Conservation (phyloP, 2,329 filamentous ascomycete species). For the Aspergillus candidus region DNA sequence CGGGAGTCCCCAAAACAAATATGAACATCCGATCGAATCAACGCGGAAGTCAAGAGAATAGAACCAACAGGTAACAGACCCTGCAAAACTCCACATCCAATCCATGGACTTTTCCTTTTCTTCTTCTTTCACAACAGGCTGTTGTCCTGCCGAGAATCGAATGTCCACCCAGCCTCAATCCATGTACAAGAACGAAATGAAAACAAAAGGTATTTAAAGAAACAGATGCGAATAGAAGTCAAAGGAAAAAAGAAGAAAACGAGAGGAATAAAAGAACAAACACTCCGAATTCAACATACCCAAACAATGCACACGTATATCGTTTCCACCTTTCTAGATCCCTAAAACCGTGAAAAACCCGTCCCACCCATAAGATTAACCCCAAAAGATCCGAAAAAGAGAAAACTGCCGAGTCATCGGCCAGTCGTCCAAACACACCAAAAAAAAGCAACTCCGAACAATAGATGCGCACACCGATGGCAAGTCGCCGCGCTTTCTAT, state of each 20-base stretch:
- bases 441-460: constrained; percentile 33
- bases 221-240: constrained; percentile 17
- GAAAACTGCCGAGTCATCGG: constrained; percentile 24
- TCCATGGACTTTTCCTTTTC: constrained; percentile 26
- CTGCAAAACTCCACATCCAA: constrained; percentile 35
- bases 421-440: constrained; percentile 26
- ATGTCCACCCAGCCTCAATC: constrained; percentile 28
- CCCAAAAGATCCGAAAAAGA: constrained; percentile 22
- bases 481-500: constrained; percentile 36
- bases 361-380: constrained; percentile 28
- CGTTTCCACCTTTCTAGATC: constrained; percentile 41
- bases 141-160: constrained; percentile 24
- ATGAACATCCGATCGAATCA: constrained; percentile 24
- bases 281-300: constrained; percentile 32
- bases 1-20: constrained; percentile 14
- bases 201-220: constrained; percentile 19
- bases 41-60: constrained; percentile 17
- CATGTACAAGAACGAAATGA: constrained; percentile 29
- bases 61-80: constrained; percentile 23
- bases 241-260: constrained; percentile 13
- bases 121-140: constrained; percentile 18
- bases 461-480: constrained; percentile 30
- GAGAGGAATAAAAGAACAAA: constrained; percentile 19
- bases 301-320: constrained; percentile 42
- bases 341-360: constrained; percentile 28